Evolutionary conservation across 1,284 basidiomycete genomes (phyloP), one percentile per base, ranked within the genome.

Genomic region (Tilletiopsis washingtonensis): DNA sequence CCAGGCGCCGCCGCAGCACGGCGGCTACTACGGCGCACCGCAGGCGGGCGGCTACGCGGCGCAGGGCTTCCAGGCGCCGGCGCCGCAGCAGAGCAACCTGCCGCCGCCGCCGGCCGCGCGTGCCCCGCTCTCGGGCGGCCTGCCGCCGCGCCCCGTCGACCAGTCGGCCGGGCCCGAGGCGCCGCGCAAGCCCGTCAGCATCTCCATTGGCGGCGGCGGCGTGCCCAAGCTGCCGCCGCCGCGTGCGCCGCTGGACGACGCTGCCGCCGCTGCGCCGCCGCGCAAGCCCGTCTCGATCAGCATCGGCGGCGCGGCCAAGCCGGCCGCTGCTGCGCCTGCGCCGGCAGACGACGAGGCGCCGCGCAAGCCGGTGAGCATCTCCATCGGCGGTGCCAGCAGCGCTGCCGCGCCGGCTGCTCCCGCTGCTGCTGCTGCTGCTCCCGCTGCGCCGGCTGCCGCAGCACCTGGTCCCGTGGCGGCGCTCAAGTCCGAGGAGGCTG

Each of bases 311-410:
- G 50, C 48, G 21, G 50, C 48, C 24, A 54, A 51, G 49, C 54
- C 61, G 51, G 48, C 53, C 9, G 49, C 62, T 25, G 54, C 56
- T 17, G 38, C 49, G 12, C 23, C 48, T 25, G 45, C 54, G 20
- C 40, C 41, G n/a, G 42, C 51, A n/a, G 49, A 57, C 27, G 25
- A 39, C 36, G 53, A 51, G 21, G 54, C 57, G 29, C 49, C 61
- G 11, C 53, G 62, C 34, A 68, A 69, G 49, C 64, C 69, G 19
- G 68, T 70, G 47, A 69, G 62, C 51, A 66, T 70, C 43, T 69
- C 66, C n/a, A 58, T 70, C 21, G 68, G 68, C 23, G 66, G 62
- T 34, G 9, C 29, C 2, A 17, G 21, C 17, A 45, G 23, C 14
- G 39, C 39, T 29, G 21, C 38, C n/a, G 24, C 19, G 4, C 9